These are phyloP conservation scores for Cicer bijugum DNA, from an alignment of 306 rosid genomes.

Conservation along the genomic window DNA sequence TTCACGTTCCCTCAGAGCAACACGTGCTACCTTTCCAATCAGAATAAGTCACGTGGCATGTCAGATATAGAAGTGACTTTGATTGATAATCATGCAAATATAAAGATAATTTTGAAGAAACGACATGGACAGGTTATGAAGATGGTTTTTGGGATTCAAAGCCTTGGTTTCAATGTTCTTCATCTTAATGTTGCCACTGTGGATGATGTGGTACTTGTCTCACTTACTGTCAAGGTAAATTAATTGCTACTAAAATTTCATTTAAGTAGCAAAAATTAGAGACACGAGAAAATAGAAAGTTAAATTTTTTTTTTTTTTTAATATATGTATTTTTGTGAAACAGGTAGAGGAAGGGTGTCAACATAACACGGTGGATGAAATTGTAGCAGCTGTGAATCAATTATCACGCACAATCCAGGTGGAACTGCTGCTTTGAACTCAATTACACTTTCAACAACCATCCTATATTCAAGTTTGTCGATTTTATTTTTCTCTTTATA, in stretches of 20 bases:
- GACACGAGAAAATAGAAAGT: no score
- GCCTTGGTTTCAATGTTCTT: constrained; percentile 64
- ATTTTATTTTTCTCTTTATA: no score
- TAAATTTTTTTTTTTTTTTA: not conserved
- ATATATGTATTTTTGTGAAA: constrained; percentile 19
- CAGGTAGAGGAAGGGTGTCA: constrained; percentile 81
- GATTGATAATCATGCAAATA: constrained; percentile 84
- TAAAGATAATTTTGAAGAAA: constrained; percentile 71
- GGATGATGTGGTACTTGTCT: constrained; percentile 70
- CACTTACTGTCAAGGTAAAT: constrained; percentile 70
- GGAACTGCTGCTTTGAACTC: no score
- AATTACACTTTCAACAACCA: no score
- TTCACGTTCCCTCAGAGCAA: constrained; percentile 69
- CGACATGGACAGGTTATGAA: constrained; percentile 60
- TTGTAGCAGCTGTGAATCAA: constrained; percentile 81
- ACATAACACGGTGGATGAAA: constrained; percentile 79
- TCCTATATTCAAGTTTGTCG: no score
- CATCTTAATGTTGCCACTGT: constrained; percentile 78
- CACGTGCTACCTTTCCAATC: constrained; percentile 29
- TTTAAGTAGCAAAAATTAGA: no score
- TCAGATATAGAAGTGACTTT: constrained; percentile 88
- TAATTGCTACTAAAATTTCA: no score
- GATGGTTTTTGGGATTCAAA: constrained; percentile 69
- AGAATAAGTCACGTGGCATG: constrained; percentile 38
- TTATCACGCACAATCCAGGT: constrained; percentile 54